phyloP scores from a whole-genome alignment of 768 basidiomycete species.

The Baorangia bicolor region DNA sequence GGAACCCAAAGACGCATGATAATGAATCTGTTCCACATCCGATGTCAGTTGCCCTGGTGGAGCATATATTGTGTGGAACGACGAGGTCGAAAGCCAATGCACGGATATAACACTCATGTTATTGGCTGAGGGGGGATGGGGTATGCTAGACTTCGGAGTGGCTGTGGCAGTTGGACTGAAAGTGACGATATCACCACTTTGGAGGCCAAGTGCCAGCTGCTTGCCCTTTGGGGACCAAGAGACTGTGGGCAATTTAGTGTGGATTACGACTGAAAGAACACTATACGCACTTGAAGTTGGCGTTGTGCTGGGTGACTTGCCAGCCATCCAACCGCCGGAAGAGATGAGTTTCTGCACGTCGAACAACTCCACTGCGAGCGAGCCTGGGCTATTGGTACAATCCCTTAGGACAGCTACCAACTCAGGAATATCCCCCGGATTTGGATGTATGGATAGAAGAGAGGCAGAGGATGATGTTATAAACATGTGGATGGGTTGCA shows the following conservation, averaged over 20 bases:
- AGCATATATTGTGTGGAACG: conserved; percentile 65
- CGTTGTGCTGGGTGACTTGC: conserved; percentile 45
- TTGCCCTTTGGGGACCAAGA: conserved; percentile 89
- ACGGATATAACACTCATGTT: conserved; percentile 49
- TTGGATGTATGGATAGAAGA: conserved; percentile 57
- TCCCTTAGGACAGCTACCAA: conserved; percentile 59
- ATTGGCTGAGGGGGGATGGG: conserved; percentile 51
- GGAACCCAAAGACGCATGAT: conserved; percentile 40
- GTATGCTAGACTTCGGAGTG: conserved; percentile 55
- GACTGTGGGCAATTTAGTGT: conserved; percentile 41
- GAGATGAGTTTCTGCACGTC: conserved; percentile 51
- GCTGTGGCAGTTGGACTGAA: conserved; percentile 58
- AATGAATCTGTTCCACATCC: conserved; percentile 43
- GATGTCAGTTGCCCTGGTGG: conserved; percentile 39
- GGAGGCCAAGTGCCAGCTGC: conserved; percentile 74
- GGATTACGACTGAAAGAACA: neutral
- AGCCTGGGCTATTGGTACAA: conserved; percentile 29
- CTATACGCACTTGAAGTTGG: conserved; percentile 58
- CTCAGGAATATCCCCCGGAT: conserved; percentile 59
- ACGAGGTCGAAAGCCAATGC: conserved; percentile 67
- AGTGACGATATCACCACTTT: conserved; percentile 67
- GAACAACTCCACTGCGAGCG: conserved; percentile 56
- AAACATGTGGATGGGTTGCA: conserved; percentile 51
- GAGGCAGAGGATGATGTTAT: conserved; percentile 42
- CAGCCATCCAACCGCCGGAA: conserved; percentile 54